These are phyloP conservation scores for Penicillium coprophilum DNA, from an alignment of 495 filamentous ascomycete genomes.

Conservation along the genomic window DNA sequence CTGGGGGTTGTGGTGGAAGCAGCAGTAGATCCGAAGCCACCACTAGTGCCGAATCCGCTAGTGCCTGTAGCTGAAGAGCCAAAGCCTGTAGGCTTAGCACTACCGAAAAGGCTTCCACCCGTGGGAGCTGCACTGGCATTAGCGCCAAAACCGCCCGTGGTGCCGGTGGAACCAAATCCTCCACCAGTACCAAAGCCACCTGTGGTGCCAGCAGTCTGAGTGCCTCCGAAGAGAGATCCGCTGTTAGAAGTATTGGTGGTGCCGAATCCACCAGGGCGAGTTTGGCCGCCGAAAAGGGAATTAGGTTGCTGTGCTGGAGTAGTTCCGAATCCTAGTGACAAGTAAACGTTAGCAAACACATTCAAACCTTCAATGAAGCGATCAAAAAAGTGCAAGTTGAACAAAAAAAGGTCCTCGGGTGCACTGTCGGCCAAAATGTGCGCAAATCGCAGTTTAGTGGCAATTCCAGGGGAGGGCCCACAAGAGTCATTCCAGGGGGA, in stretches of 20 bases:
- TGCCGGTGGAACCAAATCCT: constrained; percentile 31
- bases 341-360: constrained; percentile 20
- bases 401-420: constrained; percentile 16
- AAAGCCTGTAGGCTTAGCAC: constrained; percentile 38
- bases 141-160: constrained; percentile 34
- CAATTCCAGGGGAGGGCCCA: not conserved
- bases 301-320: constrained; percentile 36
- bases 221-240: constrained; percentile 51
- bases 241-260: constrained; percentile 41
- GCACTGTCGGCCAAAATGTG: constrained; percentile 16
- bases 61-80: constrained; percentile 32
- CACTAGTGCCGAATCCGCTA: constrained; percentile 22
- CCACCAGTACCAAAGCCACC: constrained; percentile 44
- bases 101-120: constrained; percentile 52
- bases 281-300: constrained; percentile 42
- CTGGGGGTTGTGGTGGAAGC: constrained; percentile 9
- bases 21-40: constrained; percentile 28
- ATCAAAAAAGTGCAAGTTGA: constrained; percentile 26
- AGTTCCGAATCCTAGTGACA: constrained; percentile 39
- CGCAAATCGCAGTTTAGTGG: not conserved
- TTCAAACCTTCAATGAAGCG: constrained; percentile 3
- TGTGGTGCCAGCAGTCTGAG: constrained; percentile 36
- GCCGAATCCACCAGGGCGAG: constrained; percentile 50
- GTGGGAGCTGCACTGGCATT: constrained; percentile 41
- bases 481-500: not conserved